A percentile compares a stretch with the other conserved stretches of the same genome.
These are phyloP conservation scores for Mycena polygramma DNA, from an alignment of 768 basidiomycete genomes.

Conservation along the genomic window DNA sequence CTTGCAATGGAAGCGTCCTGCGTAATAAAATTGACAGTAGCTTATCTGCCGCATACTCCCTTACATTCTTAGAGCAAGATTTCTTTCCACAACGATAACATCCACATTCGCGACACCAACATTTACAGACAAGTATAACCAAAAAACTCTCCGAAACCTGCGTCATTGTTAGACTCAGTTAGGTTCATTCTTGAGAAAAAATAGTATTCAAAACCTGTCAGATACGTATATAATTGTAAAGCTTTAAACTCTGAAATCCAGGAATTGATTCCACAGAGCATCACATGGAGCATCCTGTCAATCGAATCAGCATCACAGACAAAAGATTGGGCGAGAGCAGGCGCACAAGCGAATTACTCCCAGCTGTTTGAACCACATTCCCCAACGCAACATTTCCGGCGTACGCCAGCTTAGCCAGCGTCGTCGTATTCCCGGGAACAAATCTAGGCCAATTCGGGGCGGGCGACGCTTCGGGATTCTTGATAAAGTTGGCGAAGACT, in stretches of 20 bases:
- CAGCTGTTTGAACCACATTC: constrained; percentile 35
- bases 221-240: no score
- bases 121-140: no score
- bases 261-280: constrained; percentile 13
- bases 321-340: background rate
- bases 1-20: no score
- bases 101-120: no score
- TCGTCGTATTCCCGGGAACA: constrained; percentile 31
- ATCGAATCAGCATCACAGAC: background rate
- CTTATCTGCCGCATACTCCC: no score
- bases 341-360: constrained; percentile 30
- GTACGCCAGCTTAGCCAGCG: constrained; percentile 38
- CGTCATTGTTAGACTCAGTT: no score
- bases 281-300: background rate
- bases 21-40: no score
- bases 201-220: no score
- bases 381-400: constrained; percentile 33
- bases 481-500: constrained; percentile 37
- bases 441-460: constrained; percentile 38
- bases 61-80: no score
- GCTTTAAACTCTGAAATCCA: constrained; percentile 17
- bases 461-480: constrained; percentile 35
- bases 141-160: no score
- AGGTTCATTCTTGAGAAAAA: no score
- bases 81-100: no score